Conservation (phyloP, 2,329 filamentous ascomycete species). For the Xenosphaeropsis pyriputrescens region DNA sequence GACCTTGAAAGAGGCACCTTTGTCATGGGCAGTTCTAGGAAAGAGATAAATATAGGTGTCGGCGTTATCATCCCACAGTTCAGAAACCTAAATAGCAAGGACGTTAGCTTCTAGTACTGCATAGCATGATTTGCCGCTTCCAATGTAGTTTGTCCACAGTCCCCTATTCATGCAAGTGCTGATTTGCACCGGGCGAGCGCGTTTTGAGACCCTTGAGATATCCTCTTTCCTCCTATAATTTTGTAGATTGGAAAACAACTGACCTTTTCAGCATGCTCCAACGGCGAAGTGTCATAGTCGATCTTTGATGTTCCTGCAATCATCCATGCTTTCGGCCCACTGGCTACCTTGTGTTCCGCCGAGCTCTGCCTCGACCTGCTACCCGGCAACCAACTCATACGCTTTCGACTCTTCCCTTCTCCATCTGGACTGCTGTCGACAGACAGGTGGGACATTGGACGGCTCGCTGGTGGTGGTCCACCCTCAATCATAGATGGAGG, state of each 20-base stretch:
- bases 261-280: conserved; percentile 41
- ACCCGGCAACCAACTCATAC: conserved; percentile 35
- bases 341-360: conserved; percentile 14
- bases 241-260: conserved; percentile 2
- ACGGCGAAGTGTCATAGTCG: conserved; percentile 39
- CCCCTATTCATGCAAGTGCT: no score
- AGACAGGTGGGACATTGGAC: background rate
- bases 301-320: conserved; percentile 32
- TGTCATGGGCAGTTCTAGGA: conserved; percentile 27
- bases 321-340: conserved; percentile 29
- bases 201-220: no score
- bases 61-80: conserved; percentile 49
- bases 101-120: conserved; percentile 1
- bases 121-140: no score
- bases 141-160: no score
- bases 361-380: conserved; percentile 36
- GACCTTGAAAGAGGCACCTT: conserved; percentile 45
- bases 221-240: no score
- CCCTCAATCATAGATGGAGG: background rate
- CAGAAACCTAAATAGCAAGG: conserved; percentile 37
- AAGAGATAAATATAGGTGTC: conserved; percentile 43
- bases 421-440: background rate
- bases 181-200: no score
- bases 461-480: background rate
- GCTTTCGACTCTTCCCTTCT: background rate